Conservation (phyloP, 2,329 filamentous ascomycete species). For the Sclerotinia subarctica region DNA sequence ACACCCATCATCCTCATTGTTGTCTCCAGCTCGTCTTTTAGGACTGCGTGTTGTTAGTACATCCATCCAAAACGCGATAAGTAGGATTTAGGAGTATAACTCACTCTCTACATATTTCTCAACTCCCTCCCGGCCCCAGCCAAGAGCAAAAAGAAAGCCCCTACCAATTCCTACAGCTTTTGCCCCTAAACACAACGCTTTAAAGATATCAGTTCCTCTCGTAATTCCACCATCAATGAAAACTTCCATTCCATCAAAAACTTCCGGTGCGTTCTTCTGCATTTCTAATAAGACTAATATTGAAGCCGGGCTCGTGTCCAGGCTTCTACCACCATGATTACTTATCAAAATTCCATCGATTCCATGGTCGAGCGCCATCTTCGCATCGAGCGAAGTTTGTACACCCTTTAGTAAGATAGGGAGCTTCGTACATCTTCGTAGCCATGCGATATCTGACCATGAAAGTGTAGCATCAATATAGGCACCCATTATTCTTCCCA, state of each 20-base stretch:
- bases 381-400: constrained; percentile 63
- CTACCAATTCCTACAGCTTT: constrained; percentile 62
- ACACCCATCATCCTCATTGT: constrained; percentile 66
- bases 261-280: constrained; percentile 56
- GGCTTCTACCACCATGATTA: constrained; percentile 65
- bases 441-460: constrained; percentile 65
- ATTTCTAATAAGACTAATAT: constrained; percentile 62
- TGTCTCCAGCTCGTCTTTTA: constrained; percentile 60
- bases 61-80: not conserved
- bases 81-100: constrained; percentile 31
- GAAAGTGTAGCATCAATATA: constrained; percentile 56
- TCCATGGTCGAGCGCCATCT: constrained; percentile 55
- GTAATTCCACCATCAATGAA: constrained; percentile 63
- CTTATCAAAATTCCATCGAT: constrained; percentile 66
- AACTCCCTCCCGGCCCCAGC: constrained; percentile 59
- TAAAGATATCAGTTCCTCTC: constrained; percentile 65
- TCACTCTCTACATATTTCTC: constrained; percentile 52
- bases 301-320: constrained; percentile 51
- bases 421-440: constrained; percentile 54
- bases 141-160: constrained; percentile 57
- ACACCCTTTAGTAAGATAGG: constrained; percentile 67
- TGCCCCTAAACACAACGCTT: constrained; percentile 63
- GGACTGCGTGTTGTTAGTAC: constrained; percentile 38
- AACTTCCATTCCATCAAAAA: constrained; percentile 59
- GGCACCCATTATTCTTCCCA: constrained; percentile 53